Evolutionary conservation across 371 early-diverging fungal genomes (phyloP).

Genomic region (Zancudomyces culisetae): DNA sequence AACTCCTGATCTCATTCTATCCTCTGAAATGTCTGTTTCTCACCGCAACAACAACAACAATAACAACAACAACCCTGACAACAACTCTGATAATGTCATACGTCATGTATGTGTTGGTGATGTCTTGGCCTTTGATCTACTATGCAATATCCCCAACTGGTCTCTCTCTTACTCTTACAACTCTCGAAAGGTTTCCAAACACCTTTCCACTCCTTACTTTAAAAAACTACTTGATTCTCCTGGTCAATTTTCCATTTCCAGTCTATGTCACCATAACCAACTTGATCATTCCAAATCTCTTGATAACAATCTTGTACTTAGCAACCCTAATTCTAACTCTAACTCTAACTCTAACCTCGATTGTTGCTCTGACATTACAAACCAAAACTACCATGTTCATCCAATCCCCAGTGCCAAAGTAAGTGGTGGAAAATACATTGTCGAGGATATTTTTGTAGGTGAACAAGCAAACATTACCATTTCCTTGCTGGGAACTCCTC

Average conservation of each 20-base stretch:
- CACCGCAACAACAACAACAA: neutral
- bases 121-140: constrained; percentile 20
- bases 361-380: constrained; percentile 21
- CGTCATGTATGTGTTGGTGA: constrained; percentile 20
- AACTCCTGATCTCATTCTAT: constrained; percentile 15
- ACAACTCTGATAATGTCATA: neutral
- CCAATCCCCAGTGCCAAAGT: constrained; percentile 20
- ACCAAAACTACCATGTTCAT: constrained; percentile 14
- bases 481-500: constrained; percentile 16
- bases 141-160: constrained; percentile 19
- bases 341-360: constrained; percentile 18
- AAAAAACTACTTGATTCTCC: constrained; percentile 22
- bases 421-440: constrained; percentile 18
- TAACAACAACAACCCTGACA: neutral
- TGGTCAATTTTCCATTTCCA: constrained; percentile 17
- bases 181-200: neutral
- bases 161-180: constrained; percentile 19
- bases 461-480: constrained; percentile 18
- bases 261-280: constrained; percentile 23
- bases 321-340: too few species aligned
- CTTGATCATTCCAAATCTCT: too few species aligned
- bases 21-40: neutral
- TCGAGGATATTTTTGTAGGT: constrained; percentile 20
- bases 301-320: too few species aligned
- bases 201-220: constrained; percentile 3